These are phyloP conservation scores for Yamadazyma diospyri DNA, from an alignment of 1,139 yeast genomes.

Conservation along the genomic window DNA sequence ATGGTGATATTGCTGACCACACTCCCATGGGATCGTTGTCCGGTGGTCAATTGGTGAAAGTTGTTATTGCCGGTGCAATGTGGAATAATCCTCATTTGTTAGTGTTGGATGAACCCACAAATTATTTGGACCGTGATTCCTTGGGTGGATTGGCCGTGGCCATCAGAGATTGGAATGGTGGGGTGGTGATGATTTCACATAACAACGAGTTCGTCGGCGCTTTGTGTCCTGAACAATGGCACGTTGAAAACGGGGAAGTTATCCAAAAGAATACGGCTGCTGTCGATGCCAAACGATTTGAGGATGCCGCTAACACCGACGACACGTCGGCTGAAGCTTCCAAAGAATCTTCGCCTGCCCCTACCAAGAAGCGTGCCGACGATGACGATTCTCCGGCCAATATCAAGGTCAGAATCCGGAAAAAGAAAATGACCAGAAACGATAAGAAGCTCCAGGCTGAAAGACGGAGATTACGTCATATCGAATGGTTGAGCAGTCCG, in stretches of 20 bases:
- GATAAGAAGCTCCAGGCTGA: slow-evolving; percentile 89
- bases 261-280: slow-evolving; percentile 77
- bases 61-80: slow-evolving; percentile 99
- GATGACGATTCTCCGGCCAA: slow-evolving; percentile 93
- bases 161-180: slow-evolving; percentile 96
- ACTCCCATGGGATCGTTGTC: slow-evolving; percentile 95
- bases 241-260: slow-evolving; percentile 87
- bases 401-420: slow-evolving; percentile 85
- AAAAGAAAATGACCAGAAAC: slow-evolving; percentile 96
- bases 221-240: slow-evolving; percentile 97
- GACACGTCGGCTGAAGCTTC: slow-evolving; percentile 23
- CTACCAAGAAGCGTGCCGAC: slow-evolving; percentile 44
- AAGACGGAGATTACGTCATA: slow-evolving; percentile 89
- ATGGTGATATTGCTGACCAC: slow-evolving; percentile 97
- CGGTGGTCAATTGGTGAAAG: slow-evolving; percentile 97
- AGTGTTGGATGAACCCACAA: slow-evolving; percentile 97
- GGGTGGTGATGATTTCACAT: slow-evolving; percentile 98
- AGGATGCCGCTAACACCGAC: slow-evolving; percentile 50
- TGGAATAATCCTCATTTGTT: slow-evolving; percentile 99
- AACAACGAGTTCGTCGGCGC: slow-evolving; percentile 97
- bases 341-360: slow-evolving; percentile 20
- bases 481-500: slow-evolving; percentile 93
- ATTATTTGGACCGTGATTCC: slow-evolving; percentile 96
- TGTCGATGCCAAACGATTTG: slow-evolving; percentile 76
- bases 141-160: slow-evolving; percentile 97